Evolutionary conservation across 2,329 filamentous ascomycete species (phyloP), one percentile per base, ranked within the genome.

Genomic region (Metarhizium brunneum): DNA sequence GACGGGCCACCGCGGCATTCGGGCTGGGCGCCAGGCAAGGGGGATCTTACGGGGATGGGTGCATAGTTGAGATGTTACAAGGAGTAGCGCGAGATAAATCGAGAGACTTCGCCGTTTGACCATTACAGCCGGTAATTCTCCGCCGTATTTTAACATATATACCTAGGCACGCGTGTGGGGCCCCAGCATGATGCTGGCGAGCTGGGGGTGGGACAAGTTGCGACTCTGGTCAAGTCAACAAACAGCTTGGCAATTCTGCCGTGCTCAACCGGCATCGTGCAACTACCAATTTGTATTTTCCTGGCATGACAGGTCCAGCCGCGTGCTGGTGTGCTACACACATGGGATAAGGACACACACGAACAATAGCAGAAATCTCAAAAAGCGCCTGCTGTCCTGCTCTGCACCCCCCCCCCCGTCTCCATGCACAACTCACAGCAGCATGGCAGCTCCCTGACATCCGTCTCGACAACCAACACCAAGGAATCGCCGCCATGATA

Each of bases 1-100:
- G 72, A 69, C 48, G 42, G 71, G 66, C 76, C 82, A 82, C 83
- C 83, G 80, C 81, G 62, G 77, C 80, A 77, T 86, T 86, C 84
- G 83, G 75, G 74, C 79, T 82, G 83, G 83, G 81, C 83, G 81
- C 77, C 78, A 71, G 51, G 72, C 73, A 69, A 66, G 71, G 71
- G 74, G 76, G 75, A 75, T 77, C 77, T 77, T 61, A 79, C 72
- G 76, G 79, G 73, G 73, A 77, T 79, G 79, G 77, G 75, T 72
- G 69, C 43, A 73, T 68, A 69, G 69, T 68, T 66, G 66, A 69
- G 14, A 20, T 43, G 32, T 51, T 6, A 43, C 36, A 7, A 50
- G n/a, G 6, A 4, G 10, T 30, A 8, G 25, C 36, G 68, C 69
- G 71, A 78, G 76, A 72, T 71, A 73, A 66, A 75, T 40, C 73